Percentiles rank a stretch among this genome's conserved stretches.
These are phyloP conservation scores for Chaetoceros muelleri DNA, from an alignment of 108 stramenopile genomes.

Conservation along the genomic window DNA sequence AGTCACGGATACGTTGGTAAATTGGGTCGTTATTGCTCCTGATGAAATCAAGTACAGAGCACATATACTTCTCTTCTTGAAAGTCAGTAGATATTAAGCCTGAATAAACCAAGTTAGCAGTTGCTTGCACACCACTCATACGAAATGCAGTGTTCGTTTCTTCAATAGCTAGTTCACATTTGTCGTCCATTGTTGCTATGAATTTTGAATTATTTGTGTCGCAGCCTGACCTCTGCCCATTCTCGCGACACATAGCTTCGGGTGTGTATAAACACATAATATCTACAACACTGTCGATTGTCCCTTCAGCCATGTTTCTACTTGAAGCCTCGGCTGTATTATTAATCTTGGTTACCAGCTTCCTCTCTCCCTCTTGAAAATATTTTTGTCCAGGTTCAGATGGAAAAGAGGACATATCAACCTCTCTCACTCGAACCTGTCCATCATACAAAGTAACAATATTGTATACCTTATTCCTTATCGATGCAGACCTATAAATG, in stretches of 20 bases:
- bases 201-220: not conserved
- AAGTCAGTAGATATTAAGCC: conserved; percentile 8
- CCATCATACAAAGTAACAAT: not conserved
- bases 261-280: not conserved
- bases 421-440: not conserved
- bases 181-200: not conserved
- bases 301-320: too few species aligned
- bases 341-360: too few species aligned
- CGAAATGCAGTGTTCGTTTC: conserved; percentile 12
- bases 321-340: too few species aligned
- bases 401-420: not conserved
- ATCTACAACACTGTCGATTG: not conserved
- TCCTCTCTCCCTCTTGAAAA: not conserved
- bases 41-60: conserved; percentile 1
- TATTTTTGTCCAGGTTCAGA: not conserved
- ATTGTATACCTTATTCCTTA: not conserved
- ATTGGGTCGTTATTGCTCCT: not conserved
- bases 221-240: not conserved
- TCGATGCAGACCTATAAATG: not conserved
- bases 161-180: conserved; percentile 4
- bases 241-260: not conserved
- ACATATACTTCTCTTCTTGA: conserved; percentile 14
- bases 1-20: not conserved
- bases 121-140: conserved; percentile 1
- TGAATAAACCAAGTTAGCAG: not conserved